Conservation (phyloP, 2,329 filamentous ascomycete genomes). For the Pestalotiopsis sp. region DNA sequence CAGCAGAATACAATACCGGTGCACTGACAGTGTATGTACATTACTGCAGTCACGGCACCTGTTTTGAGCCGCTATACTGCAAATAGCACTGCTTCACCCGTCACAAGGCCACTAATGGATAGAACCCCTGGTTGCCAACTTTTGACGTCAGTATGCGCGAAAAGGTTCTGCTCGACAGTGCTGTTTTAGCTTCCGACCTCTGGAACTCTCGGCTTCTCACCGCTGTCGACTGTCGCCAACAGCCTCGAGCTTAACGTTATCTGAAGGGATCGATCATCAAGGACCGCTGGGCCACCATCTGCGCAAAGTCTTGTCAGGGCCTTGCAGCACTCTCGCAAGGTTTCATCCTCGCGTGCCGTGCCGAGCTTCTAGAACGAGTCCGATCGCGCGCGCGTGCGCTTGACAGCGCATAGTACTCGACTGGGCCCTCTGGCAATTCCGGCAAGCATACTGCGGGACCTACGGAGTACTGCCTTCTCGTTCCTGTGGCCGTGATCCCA, state of each 20-base stretch:
- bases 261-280: neutral
- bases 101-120: neutral
- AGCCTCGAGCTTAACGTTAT: neutral
- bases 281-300: neutral
- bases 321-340: neutral
- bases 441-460: neutral
- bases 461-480: neutral
- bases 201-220: neutral
- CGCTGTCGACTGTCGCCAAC: neutral
- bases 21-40: too few relatives aligned
- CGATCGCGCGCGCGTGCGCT: neutral
- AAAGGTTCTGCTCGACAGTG: neutral
- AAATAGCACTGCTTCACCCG: neutral
- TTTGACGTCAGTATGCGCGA: slow-evolving; percentile 10
- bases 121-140: neutral
- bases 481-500: too few relatives aligned
- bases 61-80: slow-evolving; percentile 4
- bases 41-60: neutral
- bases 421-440: neutral
- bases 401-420: neutral
- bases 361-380: slow-evolving; percentile 2
- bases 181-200: neutral
- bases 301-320: neutral
- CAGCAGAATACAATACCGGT: too few relatives aligned
- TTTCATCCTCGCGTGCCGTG: neutral